These are phyloP conservation scores for Salix exigua DNA, from an alignment of 345 rosid genomes.

Conservation along the genomic window DNA sequence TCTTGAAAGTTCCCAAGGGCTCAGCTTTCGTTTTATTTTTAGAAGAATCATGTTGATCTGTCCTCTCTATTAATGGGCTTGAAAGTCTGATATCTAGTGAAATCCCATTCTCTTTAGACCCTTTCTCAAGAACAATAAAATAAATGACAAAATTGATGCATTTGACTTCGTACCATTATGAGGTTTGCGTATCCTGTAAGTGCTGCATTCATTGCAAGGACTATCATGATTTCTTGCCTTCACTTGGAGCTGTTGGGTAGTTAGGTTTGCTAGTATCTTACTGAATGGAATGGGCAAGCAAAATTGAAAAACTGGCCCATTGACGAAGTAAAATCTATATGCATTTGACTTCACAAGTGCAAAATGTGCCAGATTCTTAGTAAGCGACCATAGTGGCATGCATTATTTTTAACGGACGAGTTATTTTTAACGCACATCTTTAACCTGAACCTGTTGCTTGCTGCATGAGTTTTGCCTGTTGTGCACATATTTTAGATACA, in stretches of 20 bases:
- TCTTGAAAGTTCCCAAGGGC: not conserved
- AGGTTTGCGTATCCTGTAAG: not conserved
- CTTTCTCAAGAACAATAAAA: not conserved
- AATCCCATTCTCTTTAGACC: not conserved
- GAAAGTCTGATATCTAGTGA: not conserved
- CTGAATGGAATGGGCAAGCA: not conserved
- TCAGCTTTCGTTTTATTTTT: not conserved
- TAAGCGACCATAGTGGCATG: not conserved
- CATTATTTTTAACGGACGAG: not conserved
- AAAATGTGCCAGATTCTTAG: not conserved
- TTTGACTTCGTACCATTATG: not conserved
- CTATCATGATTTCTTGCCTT: not conserved
- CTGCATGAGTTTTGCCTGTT: not conserved
- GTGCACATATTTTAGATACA: not conserved
- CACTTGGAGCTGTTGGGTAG: not conserved
- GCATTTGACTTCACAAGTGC: not conserved
- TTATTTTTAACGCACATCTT: not conserved
- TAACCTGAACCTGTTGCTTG: not conserved
- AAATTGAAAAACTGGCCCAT: not conserved
- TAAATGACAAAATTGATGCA: not conserved
- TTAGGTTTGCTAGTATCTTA: not conserved
- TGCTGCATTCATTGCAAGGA: not conserved
- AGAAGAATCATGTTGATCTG: not conserved
- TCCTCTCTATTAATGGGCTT: not conserved
- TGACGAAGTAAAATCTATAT: not conserved